Evolutionary conservation across 2,329 filamentous ascomycete species (phyloP), one percentile per base, ranked within the genome.

Genomic region (Dactylella cylindrospora): DNA sequence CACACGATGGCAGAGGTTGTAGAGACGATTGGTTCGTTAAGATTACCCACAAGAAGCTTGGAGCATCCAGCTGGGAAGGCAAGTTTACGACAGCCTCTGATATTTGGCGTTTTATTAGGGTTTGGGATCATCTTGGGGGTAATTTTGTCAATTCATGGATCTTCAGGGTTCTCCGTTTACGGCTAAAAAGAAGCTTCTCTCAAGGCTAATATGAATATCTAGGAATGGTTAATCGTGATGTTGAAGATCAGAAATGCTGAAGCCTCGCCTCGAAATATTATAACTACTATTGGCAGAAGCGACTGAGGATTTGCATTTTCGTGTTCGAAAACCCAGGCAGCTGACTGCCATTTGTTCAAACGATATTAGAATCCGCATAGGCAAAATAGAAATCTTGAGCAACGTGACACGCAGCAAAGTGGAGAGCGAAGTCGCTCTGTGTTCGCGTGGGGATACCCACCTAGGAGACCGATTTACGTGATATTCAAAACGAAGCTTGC

Each of bases 391-490:
- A n/a, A n/a, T n/a, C n/a, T 38, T 23, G n/a, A 9, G 10, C 29
- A 29, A 31, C 22, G 46, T 49, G 52, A 50, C 52, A 57, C 15
- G 38, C 28, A 55, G 13, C 38, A 50, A 32, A 36, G 19, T 33
- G 28, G 35, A 38, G 32, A 43, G 28, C 22, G 32, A 31, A 38
- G 32, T 36, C 36, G 5, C 38, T 12, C 23, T 17, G 9, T 41
- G 10, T 54, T 52, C 47, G 55, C 55, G 55, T 61, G 47, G 55
- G 47, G 47, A 61, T 53, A 31, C 55, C 50, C 22, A 13, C 23
- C 26, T 9, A 41, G 31, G 23, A 32, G 17, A 31, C 45, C 39
- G 46, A 39, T 53, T 53, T 62, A 53, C 55, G 49, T 53, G 49
- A 53, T 62, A 47, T 53, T 40, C 46, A 12, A 29, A 31, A 29